Conservation (phyloP, 257 asterid genomes). For the Catharanthus roseus region DNA sequence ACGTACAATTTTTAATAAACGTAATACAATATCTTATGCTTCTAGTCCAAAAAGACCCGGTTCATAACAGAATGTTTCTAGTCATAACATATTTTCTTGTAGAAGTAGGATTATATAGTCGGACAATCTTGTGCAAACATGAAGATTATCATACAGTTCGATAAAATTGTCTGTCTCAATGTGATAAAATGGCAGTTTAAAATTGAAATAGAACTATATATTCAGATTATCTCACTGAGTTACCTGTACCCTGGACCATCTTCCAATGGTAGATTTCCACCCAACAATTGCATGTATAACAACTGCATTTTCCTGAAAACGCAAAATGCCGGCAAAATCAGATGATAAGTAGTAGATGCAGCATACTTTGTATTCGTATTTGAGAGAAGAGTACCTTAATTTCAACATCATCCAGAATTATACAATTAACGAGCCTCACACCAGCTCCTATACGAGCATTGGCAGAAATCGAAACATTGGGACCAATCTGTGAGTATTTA, state of each 20-base stretch:
- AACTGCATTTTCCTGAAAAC: slow-evolving; percentile 70
- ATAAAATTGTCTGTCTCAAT: too few relatives aligned
- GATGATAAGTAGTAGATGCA: neutral
- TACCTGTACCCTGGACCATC: slow-evolving; percentile 88
- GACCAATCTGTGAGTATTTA: slow-evolving; percentile 57
- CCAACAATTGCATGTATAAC: slow-evolving; percentile 69
- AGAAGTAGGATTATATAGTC: too few relatives aligned
- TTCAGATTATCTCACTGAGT: neutral
- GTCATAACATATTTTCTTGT: too few relatives aligned
- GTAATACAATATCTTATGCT: too few relatives aligned
- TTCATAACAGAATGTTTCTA: too few relatives aligned
- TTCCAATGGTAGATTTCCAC: slow-evolving; percentile 78
- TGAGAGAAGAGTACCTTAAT: slow-evolving; percentile 44
- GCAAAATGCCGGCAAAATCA: slow-evolving; percentile 7
- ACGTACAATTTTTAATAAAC: too few relatives aligned
- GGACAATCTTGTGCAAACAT: too few relatives aligned
- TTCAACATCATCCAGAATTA: slow-evolving; percentile 69
- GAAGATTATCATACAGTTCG: too few relatives aligned
- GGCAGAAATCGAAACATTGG: slow-evolving; percentile 74
- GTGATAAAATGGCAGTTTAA: neutral
- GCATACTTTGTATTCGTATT: neutral
- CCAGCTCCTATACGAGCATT: slow-evolving; percentile 83
- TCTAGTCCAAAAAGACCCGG: too few relatives aligned
- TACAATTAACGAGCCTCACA: slow-evolving; percentile 59
- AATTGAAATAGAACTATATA: neutral